Conservation (phyloP, 2,329 filamentous ascomycete species). For the Monilinia fructicola region DNA sequence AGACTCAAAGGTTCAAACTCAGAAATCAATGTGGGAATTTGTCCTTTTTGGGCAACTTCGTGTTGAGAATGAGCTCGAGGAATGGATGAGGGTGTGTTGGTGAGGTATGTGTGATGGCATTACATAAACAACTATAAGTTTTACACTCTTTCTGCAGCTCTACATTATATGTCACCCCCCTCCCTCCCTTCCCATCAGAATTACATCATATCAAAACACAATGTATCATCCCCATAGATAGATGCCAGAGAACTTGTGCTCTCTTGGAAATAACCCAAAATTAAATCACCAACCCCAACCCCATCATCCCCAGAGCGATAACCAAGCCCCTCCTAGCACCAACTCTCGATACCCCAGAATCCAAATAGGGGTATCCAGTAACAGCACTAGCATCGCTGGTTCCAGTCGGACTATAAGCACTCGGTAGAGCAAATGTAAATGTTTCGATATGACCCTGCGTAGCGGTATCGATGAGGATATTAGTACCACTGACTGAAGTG, state of each 20-base stretch:
- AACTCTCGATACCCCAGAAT: slow-evolving; percentile 1
- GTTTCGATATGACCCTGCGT: neutral
- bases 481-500: neutral
- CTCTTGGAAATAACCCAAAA: neutral
- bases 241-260: neutral
- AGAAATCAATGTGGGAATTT: too few relatives aligned
- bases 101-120: too few relatives aligned
- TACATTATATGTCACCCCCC: neutral
- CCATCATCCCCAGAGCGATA: neutral
- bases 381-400: slow-evolving; percentile 5
- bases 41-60: too few relatives aligned
- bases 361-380: slow-evolving; percentile 7
- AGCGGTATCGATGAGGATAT: slow-evolving; percentile 14
- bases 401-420: slow-evolving; percentile 10
- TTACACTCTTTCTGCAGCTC: neutral
- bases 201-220: neutral
- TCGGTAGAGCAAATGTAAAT: slow-evolving; percentile 19
- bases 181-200: too few relatives aligned
- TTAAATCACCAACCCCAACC: neutral
- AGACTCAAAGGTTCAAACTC: too few relatives aligned
- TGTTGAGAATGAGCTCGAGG: too few relatives aligned
- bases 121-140: neutral
- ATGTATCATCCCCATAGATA: neutral
- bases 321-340: neutral
- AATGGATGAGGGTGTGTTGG: too few relatives aligned